Base-by-base conservation (phyloP, 1,139 yeast genomes). In the Spathaspora sp. region DNA sequence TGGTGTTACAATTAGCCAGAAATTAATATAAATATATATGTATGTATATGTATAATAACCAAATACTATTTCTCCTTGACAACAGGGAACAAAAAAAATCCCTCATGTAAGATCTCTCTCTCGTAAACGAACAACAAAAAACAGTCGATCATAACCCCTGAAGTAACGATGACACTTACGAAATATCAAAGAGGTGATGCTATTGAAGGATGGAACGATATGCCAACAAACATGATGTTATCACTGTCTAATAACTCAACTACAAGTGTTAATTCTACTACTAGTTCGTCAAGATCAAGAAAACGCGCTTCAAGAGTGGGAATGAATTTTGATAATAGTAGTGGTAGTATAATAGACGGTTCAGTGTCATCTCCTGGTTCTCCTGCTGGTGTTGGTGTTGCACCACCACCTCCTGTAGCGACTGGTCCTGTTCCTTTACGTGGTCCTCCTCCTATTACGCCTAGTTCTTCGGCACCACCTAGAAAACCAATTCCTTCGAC, bases 151-250 rank as follows among this genome's bases (percentile, higher is more conserved):
- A n/a, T n/a, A n/a, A n/a, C n/a, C n/a, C n/a, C n/a, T n/a, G n/a
- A n/a, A n/a, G n/a, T n/a, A n/a, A n/a, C 29, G 16, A 67, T 65
- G 70, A 62, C 70, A 24, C 55, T 68, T 33, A 68, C 76, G 2
- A 70, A 63, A 46, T 68, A 59, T 53, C 77, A 72, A 53, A 51
- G 70, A 46, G 78, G 78, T 3, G 75, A 63, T 38, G 58, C 61
- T 18, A 69, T 70, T 56, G 74, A 70, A 48, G 78, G 79, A 7
- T 74, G 80, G 80, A 74, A 74, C 50, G 80, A 74, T 53, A 72
- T 76, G 54, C 79, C 78, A 1, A 46, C 60, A 7, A 42, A 45
- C 4, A 44, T 54, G 42, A 53, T 58, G 55, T 36, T 51, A 31
- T 26, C 41, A 3, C 29, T 38, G 29, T 45, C 37, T 25, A 46